Evolutionary conservation across 345 rosid species (phyloP).

Genomic region (Laguncularia racemosa): DNA sequence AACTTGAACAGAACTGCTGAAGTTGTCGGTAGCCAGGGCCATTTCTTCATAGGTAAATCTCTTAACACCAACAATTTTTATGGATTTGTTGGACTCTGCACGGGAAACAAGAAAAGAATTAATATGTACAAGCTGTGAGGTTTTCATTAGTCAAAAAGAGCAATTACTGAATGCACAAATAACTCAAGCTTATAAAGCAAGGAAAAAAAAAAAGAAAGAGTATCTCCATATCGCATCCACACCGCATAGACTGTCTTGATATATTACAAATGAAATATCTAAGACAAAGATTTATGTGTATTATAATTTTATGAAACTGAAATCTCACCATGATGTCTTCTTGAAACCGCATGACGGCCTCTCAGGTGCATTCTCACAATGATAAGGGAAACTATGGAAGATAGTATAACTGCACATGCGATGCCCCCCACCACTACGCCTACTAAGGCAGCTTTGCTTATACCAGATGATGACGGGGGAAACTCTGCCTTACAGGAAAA

Average conservation of each 20-base stretch:
- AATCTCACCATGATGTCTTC: slow-evolving; percentile 52
- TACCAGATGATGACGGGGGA: slow-evolving; percentile 22
- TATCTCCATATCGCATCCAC: no score
- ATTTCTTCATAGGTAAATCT: slow-evolving; percentile 66
- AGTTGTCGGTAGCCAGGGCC: slow-evolving; percentile 61
- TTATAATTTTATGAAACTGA: background rate
- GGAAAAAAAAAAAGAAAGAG: no score
- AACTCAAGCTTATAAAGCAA: background rate
- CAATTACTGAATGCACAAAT: background rate
- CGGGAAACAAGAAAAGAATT: background rate
- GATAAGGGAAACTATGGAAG: slow-evolving; percentile 58
- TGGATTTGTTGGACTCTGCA: slow-evolving; percentile 49
- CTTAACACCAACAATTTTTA: slow-evolving; percentile 75
- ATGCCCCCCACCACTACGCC: slow-evolving; percentile 64
- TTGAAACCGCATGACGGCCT: slow-evolving; percentile 35
- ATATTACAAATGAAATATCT: background rate
- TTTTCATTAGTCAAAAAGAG: background rate
- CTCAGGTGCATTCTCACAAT: slow-evolving; percentile 41
- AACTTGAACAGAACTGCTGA: slow-evolving; percentile 50
- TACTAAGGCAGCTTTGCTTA: slow-evolving; percentile 54
- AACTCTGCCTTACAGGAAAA: slow-evolving; percentile 28
- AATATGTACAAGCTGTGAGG: background rate
- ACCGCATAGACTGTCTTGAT: no score
- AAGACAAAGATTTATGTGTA: background rate
- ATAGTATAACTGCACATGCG: slow-evolving; percentile 60